These are phyloP conservation scores for Cyclotella sp. DNA, from an alignment of 108 stramenopile species.

Conservation along the genomic window DNA sequence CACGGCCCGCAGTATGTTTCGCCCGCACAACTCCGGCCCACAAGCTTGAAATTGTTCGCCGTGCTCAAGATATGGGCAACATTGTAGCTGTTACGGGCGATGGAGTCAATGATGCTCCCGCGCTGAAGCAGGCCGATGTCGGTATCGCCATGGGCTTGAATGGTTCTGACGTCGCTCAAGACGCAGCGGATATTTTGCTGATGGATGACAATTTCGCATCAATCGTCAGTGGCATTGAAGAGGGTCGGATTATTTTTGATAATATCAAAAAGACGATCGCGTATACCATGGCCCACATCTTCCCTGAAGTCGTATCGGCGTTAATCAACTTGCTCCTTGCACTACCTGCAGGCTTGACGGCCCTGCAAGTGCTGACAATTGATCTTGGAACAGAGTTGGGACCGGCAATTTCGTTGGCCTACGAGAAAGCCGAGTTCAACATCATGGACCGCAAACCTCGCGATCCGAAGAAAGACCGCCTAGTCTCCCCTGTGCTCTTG, in stretches of 20 bases:
- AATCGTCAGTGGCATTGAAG: conserved; percentile 75
- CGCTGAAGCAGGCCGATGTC: conserved; percentile 96
- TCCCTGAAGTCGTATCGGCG: conserved; percentile 63
- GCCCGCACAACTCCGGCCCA: conserved; percentile 96
- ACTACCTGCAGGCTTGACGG: conserved; percentile 66
- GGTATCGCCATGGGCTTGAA: conserved; percentile 97
- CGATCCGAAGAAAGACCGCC: conserved; percentile 52
- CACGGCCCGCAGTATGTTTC: conserved; percentile 85
- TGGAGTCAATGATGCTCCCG: conserved; percentile 97
- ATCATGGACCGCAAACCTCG: conserved; percentile 74
- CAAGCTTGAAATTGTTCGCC: conserved; percentile 90
- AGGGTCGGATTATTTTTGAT: conserved; percentile 79
- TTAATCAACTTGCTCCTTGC: conserved; percentile 57
- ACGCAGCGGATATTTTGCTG: conserved; percentile 82
- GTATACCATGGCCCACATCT: conserved; percentile 60
- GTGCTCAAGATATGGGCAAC: conserved; percentile 68
- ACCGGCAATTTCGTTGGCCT: conserved; percentile 74
- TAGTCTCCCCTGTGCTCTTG: conserved; percentile 61
- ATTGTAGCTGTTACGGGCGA: conserved; percentile 99
- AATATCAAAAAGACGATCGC: conserved; percentile 74
- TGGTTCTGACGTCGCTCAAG: conserved; percentile 91
- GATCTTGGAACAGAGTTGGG: conserved; percentile 71
- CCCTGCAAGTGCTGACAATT: conserved; percentile 70
- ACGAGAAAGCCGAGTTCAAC: conserved; percentile 59
- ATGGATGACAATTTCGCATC: conserved; percentile 85